Base-by-base conservation (phyloP, 1,139 yeast genomes). In the Candida pseudoviswanathii region DNA sequence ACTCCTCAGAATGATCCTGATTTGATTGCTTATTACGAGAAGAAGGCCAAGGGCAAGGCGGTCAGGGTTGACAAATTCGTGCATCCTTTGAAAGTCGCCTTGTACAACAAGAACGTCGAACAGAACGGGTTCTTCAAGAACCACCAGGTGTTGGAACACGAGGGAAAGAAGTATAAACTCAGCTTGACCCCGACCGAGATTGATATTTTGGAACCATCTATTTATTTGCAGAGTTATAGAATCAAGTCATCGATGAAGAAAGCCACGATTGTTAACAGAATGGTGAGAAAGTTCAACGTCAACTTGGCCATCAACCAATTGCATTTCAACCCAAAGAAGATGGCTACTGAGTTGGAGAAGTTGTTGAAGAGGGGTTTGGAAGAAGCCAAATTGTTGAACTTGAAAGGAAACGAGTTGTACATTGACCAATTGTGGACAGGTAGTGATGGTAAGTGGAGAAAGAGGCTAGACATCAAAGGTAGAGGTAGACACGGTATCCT, bases 371-470 rank as follows among this genome's bases (percentile, higher is more conserved):
- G 81, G 47, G 97, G 96, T 8, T 65, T 89, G 44, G 78, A 81
- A 46, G 91, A 89, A 62, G 91, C 92, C 27, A 72, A 78, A 54
- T 73, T 71, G 42, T 68, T 85, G 55, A 84, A 85, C 1, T 67
- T 87, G 55, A 70, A 86, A 56, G 78, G 82, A 22, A 80, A 86
- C 56, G 78, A 79, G 40, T 68, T 92, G 48, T 89, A 86, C 61
- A 80, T 94, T 53, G 84, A 86, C 46, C 89, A 89, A 63, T 82
- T 91, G 55, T 94, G 98, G 98, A 85, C 85, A 29, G 97, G 97
- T 44, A 84, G 90, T 54, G 98, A 92, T 66, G 97, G 97, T 11
- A 63, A 69, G 47, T 83, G 88, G 84, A 64, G 66, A 45, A 86
- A 82, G 67, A 81, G 95, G 65, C 68, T 85, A n/a, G 97, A 92